phyloP scores from a whole-genome alignment of 495 filamentous ascomycete species.

The Staphylotrichum longicolle region DNA sequence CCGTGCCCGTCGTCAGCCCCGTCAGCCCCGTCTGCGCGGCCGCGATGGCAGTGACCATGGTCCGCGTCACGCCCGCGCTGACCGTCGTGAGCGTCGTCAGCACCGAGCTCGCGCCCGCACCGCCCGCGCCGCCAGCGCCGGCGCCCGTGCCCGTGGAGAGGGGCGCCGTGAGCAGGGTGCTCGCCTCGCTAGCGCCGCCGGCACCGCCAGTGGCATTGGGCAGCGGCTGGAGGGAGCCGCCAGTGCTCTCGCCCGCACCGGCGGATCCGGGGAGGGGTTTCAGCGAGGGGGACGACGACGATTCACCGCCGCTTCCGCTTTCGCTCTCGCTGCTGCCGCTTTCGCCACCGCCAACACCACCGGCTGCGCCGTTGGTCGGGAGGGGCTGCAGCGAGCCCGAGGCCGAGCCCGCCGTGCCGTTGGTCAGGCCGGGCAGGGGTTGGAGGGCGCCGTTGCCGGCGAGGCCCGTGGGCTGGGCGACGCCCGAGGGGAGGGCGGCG shows the following conservation, averaged over 20 bases:
- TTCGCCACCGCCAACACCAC: too few species aligned
- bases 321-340: neutral
- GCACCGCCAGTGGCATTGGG: neutral
- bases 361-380: neutral
- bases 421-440: neutral
- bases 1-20: neutral
- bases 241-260: neutral
- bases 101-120: neutral
- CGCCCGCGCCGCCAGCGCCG: neutral
- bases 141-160: neutral
- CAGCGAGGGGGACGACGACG: neutral
- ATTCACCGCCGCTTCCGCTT: neutral
- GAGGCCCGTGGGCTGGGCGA: neutral
- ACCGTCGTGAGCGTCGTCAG: slow-evolving; percentile 16
- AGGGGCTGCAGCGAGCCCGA: neutral
- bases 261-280: neutral
- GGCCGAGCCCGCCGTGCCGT: neutral
- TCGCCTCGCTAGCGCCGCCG: neutral
- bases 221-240: slow-evolving; percentile 1
- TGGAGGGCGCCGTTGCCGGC: neutral
- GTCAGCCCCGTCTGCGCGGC: slow-evolving; percentile 4
- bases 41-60: slow-evolving; percentile 6
- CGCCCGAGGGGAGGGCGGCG: neutral
- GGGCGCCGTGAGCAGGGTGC: neutral
- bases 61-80: slow-evolving; percentile 9